Conservation (phyloP, 345 rosid species). For the Populus pruinosa region DNA sequence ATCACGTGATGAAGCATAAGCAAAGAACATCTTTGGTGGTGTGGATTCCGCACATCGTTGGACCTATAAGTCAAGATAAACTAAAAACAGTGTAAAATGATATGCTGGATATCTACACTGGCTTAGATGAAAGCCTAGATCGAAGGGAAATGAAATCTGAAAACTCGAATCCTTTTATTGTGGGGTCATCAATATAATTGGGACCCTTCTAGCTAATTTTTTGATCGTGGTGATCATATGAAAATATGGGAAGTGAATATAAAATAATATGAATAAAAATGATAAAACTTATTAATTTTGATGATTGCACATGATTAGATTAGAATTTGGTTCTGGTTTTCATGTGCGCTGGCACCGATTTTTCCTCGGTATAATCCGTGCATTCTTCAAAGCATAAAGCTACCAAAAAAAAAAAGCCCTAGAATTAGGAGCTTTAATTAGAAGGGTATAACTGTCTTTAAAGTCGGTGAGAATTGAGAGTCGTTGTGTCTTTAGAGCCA, state of each 20-base stretch:
- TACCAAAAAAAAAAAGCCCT: conserved; percentile 1
- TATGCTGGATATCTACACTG: background rate
- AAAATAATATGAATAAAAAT: background rate
- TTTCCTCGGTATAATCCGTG: conserved; percentile 10
- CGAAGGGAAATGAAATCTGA: background rate
- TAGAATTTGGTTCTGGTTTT: conserved; percentile 11
- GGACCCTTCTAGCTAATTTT: background rate
- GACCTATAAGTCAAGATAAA: conserved; percentile 11
- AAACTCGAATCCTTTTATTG: background rate
- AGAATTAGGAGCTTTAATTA: background rate
- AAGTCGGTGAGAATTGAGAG: background rate
- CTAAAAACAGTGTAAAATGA: conserved; percentile 6
- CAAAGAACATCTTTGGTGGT: conserved; percentile 6
- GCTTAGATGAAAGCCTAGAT: conserved; percentile 13
- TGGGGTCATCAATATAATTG: background rate
- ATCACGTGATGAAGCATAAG: conserved; percentile 33
- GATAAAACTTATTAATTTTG: background rate
- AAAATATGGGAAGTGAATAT: background rate
- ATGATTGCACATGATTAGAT: conserved; percentile 42
- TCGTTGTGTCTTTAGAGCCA: conserved; percentile 29
- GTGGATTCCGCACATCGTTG: conserved; percentile 13
- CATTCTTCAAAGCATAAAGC: conserved; percentile 6
- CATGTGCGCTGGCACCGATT: conserved; percentile 5
- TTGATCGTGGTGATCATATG: background rate
- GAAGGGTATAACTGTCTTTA: background rate